Conservation (phyloP, 345 rosid genomes). For the Mallotus nudiflorus region DNA sequence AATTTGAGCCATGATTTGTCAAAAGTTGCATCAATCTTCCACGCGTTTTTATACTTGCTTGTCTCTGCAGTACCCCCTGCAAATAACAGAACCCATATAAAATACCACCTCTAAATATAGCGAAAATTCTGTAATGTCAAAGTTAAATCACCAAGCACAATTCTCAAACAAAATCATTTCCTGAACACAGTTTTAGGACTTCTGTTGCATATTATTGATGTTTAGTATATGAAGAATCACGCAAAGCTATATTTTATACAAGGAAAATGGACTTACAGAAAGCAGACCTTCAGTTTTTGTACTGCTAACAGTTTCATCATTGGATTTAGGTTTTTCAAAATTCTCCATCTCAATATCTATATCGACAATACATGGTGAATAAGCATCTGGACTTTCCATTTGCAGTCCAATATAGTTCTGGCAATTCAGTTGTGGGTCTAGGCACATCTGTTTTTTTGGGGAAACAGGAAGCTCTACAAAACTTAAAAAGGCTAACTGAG, state of each 20-base stretch:
- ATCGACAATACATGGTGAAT: slow-evolving; percentile 64
- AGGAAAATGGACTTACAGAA: slow-evolving; percentile 42
- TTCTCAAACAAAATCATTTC: not conserved
- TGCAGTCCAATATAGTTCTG: slow-evolving; percentile 63
- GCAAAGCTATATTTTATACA: not conserved
- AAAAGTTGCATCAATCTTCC: slow-evolving; percentile 31
- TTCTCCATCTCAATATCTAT: slow-evolving; percentile 60
- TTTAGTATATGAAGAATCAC: not conserved
- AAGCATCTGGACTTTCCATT: slow-evolving; percentile 52
- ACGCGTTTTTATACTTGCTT: slow-evolving; percentile 72
- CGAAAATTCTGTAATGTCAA: slow-evolving; percentile 1
- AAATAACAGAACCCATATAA: slow-evolving; percentile 41
- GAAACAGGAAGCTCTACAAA: slow-evolving; percentile 61
- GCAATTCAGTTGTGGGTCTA: slow-evolving; percentile 49
- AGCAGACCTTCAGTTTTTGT: slow-evolving; percentile 50
- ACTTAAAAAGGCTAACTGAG: slow-evolving; percentile 59
- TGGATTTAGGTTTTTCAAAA: slow-evolving; percentile 38
- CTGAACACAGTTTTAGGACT: not conserved
- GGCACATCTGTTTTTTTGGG: slow-evolving; percentile 46
- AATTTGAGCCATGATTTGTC: slow-evolving; percentile 26
- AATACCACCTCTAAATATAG: slow-evolving; percentile 11
- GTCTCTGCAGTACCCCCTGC: slow-evolving; percentile 81
- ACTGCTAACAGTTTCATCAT: slow-evolving; percentile 44
- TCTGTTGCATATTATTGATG: not conserved
- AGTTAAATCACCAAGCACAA: not conserved